Base-by-base conservation (phyloP, 2,329 filamentous ascomycete species). In the Sarocladium strictum region DNA sequence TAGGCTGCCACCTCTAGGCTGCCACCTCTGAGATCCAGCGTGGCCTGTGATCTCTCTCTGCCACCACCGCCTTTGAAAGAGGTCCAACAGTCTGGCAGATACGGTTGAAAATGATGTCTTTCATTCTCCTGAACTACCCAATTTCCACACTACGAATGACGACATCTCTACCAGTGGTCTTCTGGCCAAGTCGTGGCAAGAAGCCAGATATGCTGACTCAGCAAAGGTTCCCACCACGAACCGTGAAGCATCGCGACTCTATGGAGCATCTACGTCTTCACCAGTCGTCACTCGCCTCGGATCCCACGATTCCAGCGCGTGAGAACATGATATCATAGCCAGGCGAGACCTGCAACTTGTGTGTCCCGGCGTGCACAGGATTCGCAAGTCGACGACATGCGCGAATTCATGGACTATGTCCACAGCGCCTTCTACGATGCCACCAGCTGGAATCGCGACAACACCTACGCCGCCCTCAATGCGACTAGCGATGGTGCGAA, bases 401-500 rank as follows among this genome's bases (percentile, higher is more conserved):
- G 94, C 75, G 87, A 92, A 74, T 97, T 96, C 77, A 96, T 97
- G 90, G 91, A 96, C 74, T 93, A 95, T 76, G 87, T 97, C 76
- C 90, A 96, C 73, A 82, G 87, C 73, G 89, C 90, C 65, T 97
- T 96, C 74, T 89, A 90, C 70, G 80, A 88, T 68, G 86, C 88
- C 55, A 92, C 91, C 45, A 82, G 87, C 69, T 97, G 92, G 92
- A 89, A 92, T 67, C 80, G 84, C 65, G 90, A 97, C 76, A 96
- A 96, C 72, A 94, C 89, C 57, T 97, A 97, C 74, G 86, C 89
- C 62, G 84, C 86, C 60, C 77, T 97, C 65, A 96, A 91, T 62
- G 85, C 87, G 56, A 95, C 90, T 3, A 84, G 90, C 49, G 83
- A 90, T 76, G 89, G 87, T 89, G 76, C 60, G 72, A 62, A 21